phyloP scores from a whole-genome alignment of 306 rosid genomes.

The Cucurbita moschata region DNA sequence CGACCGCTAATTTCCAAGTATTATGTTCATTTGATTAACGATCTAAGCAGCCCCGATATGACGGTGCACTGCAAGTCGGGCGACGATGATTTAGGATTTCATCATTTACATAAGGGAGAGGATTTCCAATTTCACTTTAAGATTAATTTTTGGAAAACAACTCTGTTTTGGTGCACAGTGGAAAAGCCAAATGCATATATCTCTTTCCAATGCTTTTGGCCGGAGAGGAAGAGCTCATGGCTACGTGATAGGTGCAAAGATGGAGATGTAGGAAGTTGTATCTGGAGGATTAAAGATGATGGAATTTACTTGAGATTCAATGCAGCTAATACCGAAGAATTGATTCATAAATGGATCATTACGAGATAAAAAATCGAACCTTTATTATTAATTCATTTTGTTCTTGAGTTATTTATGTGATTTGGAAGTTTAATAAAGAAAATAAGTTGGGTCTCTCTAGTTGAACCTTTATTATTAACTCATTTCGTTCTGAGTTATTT shows the following conservation, averaged over 20 bases:
- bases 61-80: neutral
- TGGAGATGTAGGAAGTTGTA: neutral
- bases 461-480: neutral
- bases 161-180: neutral
- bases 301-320: neutral
- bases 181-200: neutral
- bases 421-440: neutral
- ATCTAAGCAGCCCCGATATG: neutral
- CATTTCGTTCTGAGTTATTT: neutral
- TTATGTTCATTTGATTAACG: neutral
- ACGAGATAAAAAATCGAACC: too few species aligned
- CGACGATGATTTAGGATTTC: constrained; percentile 2
- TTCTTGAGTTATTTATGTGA: neutral
- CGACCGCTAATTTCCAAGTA: neutral
- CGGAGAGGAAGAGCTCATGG: neutral
- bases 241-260: neutral
- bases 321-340: neutral
- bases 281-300: neutral
- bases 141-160: neutral
- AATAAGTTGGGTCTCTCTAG: too few species aligned
- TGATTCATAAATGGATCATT: neutral
- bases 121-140: neutral
- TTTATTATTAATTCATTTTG: neutral
- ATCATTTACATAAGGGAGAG: neutral
- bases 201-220: neutral